These are phyloP conservation scores for Talaromyces marneffei DNA, from an alignment of 2,329 filamentous ascomycete genomes.

Conservation along the genomic window DNA sequence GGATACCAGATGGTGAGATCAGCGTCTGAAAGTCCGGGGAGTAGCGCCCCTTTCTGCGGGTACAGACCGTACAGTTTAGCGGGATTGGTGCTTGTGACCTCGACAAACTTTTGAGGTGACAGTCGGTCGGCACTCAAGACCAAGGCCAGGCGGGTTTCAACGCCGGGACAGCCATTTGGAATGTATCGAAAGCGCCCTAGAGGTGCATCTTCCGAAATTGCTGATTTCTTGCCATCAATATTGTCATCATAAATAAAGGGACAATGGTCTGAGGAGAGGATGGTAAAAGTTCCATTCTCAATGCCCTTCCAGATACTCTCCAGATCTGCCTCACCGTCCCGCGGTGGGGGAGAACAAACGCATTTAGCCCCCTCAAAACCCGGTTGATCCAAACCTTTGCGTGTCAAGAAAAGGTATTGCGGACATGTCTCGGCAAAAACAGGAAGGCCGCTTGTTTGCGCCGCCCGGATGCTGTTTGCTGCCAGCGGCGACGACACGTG, in stretches of 20 bases:
- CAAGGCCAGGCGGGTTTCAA: slow-evolving; percentile 53
- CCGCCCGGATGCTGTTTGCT: slow-evolving; percentile 44
- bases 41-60: slow-evolving; percentile 36
- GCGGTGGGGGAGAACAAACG: slow-evolving; percentile 49
- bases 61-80: slow-evolving; percentile 42
- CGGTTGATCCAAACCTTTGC: slow-evolving; percentile 39
- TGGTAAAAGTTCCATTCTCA: slow-evolving; percentile 50
- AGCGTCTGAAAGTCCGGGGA: slow-evolving; percentile 38
- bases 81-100: slow-evolving; percentile 41
- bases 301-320: slow-evolving; percentile 49
- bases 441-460: slow-evolving; percentile 48
- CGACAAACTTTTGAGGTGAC: slow-evolving; percentile 39
- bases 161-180: slow-evolving; percentile 53
- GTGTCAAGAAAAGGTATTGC: slow-evolving; percentile 52
- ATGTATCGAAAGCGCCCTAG: slow-evolving; percentile 50
- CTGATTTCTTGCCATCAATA: slow-evolving; percentile 45
- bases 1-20: slow-evolving; percentile 43
- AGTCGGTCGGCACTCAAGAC: slow-evolving; percentile 25
- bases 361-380: slow-evolving; percentile 47
- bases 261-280: slow-evolving; percentile 46
- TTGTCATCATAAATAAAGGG: slow-evolving; percentile 47
- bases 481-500: slow-evolving; percentile 48
- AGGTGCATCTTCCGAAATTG: slow-evolving; percentile 42
- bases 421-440: slow-evolving; percentile 55
- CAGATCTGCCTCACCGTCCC: slow-evolving; percentile 43